Conservation (phyloP, 2,329 filamentous ascomycete genomes). For the Rosellinia necatrix region DNA sequence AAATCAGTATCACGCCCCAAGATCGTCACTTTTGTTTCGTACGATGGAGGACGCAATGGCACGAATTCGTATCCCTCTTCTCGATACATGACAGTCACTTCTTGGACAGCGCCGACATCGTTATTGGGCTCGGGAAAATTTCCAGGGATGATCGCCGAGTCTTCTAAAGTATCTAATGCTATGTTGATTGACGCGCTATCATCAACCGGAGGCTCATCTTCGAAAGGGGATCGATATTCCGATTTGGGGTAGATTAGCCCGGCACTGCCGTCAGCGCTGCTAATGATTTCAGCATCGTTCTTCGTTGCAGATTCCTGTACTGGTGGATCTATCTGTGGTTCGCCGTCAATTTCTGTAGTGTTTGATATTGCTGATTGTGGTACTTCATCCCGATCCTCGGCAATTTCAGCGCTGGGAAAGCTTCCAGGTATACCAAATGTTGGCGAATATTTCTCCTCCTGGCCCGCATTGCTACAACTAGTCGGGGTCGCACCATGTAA, state of each 20-base stretch:
- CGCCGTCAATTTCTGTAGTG: slow-evolving; percentile 74
- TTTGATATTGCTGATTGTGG: slow-evolving; percentile 65
- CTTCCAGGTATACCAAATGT: slow-evolving; percentile 69
- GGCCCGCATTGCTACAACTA: background rate
- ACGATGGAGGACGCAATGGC: slow-evolving; percentile 45
- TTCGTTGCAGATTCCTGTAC: slow-evolving; percentile 40
- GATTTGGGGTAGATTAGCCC: slow-evolving; percentile 39
- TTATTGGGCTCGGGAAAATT: slow-evolving; percentile 36
- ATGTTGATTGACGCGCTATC: slow-evolving; percentile 48
- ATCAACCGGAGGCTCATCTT: slow-evolving; percentile 47
- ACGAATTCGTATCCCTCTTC: slow-evolving; percentile 48
- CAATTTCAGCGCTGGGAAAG: slow-evolving; percentile 53
- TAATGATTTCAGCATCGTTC: slow-evolving; percentile 25
- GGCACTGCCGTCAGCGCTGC: slow-evolving; percentile 26
- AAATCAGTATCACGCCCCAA: slow-evolving; percentile 52
- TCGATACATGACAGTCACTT: slow-evolving; percentile 42
- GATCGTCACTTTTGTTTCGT: slow-evolving; percentile 55
- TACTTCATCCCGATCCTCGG: slow-evolving; percentile 50
- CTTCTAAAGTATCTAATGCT: slow-evolving; percentile 44
- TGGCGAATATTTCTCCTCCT: slow-evolving; percentile 60
- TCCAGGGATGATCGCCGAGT: slow-evolving; percentile 28
- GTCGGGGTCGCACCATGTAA: slow-evolving; percentile 21
- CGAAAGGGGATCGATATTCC: slow-evolving; percentile 57
- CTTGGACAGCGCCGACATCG: slow-evolving; percentile 33
- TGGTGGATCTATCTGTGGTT: slow-evolving; percentile 65